Evolutionary conservation across 495 filamentous ascomycete genomes (phyloP), one percentile per base, ranked within the genome.

Genomic region (Aspergillus diversus): DNA sequence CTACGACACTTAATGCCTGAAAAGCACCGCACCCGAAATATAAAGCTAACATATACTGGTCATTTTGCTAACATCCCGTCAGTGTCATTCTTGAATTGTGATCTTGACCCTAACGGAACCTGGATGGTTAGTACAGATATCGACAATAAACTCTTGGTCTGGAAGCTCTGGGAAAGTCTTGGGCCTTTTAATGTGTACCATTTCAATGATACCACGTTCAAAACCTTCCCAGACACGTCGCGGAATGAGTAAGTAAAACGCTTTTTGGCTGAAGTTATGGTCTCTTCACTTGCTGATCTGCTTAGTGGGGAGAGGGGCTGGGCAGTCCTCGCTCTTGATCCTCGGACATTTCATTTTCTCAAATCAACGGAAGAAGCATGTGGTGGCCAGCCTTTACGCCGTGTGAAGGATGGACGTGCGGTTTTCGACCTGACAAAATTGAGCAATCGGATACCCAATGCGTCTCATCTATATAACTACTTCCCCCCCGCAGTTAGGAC

Each of bases 71-170:
- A 98, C 66, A 91, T 97, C 5, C 94, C 95, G 2, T 87, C 80
- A 37, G 78, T 98, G 15, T 79, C 85, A 11, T 97, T 98, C 63
- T 78, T 83, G 57, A 87, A 88, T 70, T 82, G 84, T 42, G 84
- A 84, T 54, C 69, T 81, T 34, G 87, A 92, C 65, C 75, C 81
- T 8, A 74, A 84, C 12, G 92, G 90, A 1, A 75, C 83, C 9
- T 91, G 86, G 81, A 80, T 98, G 46, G 81, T 89, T 16, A 92
- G 89, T 21, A 86, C 86, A 11, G 90, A 93, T 64, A 92, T 97
- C 48, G 66, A 77, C 16, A 92, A 91, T 21, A 76, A 72, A 17
- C 78, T 87, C 1, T 81, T 87, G 57, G 60, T 92, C 3, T 90
- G 92, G 83, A 81, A 89, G 54, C 80, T 93, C 16, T 90, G 86